Evolutionary conservation across 2,329 filamentous ascomycete genomes (phyloP).

Genomic region (Fusarium burgessii): DNA sequence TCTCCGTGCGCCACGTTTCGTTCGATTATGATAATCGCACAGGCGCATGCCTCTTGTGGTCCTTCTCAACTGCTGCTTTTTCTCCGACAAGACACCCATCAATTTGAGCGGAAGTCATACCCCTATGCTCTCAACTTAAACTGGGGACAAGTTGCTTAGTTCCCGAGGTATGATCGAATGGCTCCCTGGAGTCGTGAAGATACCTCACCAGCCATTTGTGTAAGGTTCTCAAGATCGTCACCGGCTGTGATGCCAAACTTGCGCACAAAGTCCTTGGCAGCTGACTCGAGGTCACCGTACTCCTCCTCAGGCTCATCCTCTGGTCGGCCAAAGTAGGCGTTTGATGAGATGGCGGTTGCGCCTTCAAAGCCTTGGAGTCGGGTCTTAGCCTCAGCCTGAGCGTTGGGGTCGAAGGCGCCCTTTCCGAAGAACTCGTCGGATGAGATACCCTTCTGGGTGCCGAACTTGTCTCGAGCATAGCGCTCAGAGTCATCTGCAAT

Average conservation of each 20-base stretch:
- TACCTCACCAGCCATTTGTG: slow-evolving; percentile 84
- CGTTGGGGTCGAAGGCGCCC: slow-evolving; percentile 82
- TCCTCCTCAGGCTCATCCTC: slow-evolving; percentile 85
- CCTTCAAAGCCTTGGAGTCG: slow-evolving; percentile 94
- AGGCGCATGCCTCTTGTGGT: slow-evolving; percentile 23
- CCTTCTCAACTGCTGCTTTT: slow-evolving; percentile 26
- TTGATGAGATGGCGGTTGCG: slow-evolving; percentile 91
- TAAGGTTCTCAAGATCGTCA: slow-evolving; percentile 94
- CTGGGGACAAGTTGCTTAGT: slow-evolving; percentile 52
- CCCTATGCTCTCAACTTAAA: background rate
- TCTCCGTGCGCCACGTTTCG: slow-evolving; percentile 17
- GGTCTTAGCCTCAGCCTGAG: slow-evolving; percentile 86
- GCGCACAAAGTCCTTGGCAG: slow-evolving; percentile 94
- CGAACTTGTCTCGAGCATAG: slow-evolving; percentile 90
- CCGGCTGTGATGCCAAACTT: slow-evolving; percentile 96
- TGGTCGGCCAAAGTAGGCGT: slow-evolving; percentile 95
- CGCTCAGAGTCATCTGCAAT: slow-evolving; percentile 77
- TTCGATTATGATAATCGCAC: slow-evolving; percentile 21
- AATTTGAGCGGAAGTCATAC: slow-evolving; percentile 23
- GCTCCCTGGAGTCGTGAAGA: slow-evolving; percentile 85
- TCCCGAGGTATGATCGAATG: slow-evolving; percentile 73
- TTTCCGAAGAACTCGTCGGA: slow-evolving; percentile 99
- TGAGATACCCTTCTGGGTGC: slow-evolving; percentile 92
- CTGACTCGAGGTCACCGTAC: slow-evolving; percentile 91
- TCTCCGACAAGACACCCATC: slow-evolving; percentile 11